phyloP scores from a whole-genome alignment of 2,329 filamentous ascomycete species.

The Aspergillus pseudoglaucus region DNA sequence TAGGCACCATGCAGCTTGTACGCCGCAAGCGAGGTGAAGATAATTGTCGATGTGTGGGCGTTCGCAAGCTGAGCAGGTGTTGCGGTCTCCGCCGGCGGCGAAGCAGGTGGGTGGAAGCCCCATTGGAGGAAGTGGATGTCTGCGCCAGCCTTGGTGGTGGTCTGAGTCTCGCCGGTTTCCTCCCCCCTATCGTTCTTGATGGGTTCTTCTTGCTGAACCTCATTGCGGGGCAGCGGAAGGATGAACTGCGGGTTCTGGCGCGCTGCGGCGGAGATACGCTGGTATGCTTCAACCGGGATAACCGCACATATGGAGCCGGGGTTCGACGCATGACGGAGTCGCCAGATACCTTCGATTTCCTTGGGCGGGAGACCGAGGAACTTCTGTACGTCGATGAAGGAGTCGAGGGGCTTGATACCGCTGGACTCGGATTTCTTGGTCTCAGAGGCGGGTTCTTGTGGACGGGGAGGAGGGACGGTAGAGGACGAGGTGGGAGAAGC shows the following conservation, averaged over 20 bases:
- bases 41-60: constrained; percentile 62
- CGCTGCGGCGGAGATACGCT: constrained; percentile 63
- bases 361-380: constrained; percentile 63
- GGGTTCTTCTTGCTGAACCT: constrained; percentile 14
- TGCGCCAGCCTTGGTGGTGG: constrained; percentile 50
- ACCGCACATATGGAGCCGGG: constrained; percentile 74
- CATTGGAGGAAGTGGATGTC: constrained; percentile 97
- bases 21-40: constrained; percentile 91
- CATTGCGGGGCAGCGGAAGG: constrained; percentile 62
- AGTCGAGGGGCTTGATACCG: constrained; percentile 58
- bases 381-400: constrained; percentile 75
- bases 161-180: constrained; percentile 7
- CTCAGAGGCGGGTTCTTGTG: constrained; percentile 28
- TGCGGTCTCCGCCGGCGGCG: constrained; percentile 14
- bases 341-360: constrained; percentile 86
- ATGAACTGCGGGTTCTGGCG: constrained; percentile 79
- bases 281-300: constrained; percentile 68
- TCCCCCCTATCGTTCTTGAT: constrained; percentile 18
- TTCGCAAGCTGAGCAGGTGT: constrained; percentile 34
- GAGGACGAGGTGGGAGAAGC: constrained; percentile 25
- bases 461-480: constrained; percentile 29
- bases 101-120: constrained; percentile 68
- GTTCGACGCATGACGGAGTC: constrained; percentile 71
- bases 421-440: constrained; percentile 24
- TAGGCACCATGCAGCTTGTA: constrained; percentile 88